Conservation (phyloP, 306 rosid species). For the Cajanus cajan region DNA sequence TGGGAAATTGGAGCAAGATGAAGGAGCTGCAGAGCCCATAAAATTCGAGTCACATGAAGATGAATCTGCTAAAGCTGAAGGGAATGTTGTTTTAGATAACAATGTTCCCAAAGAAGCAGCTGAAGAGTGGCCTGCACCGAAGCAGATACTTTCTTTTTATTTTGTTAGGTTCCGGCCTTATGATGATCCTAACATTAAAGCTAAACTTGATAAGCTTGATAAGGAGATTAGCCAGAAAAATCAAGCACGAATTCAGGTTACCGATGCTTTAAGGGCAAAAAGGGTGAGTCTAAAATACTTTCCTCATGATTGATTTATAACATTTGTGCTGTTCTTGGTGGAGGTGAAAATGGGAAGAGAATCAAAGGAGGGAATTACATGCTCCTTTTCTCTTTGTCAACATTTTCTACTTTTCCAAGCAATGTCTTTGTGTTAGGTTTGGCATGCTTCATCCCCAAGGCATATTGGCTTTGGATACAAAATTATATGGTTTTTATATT, state of each 20-base stretch:
- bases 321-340: background rate
- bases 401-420: background rate
- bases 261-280: constrained; percentile 62
- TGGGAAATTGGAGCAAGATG: constrained; percentile 53
- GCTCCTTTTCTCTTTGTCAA: background rate
- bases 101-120: constrained; percentile 57
- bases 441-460: background rate
- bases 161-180: constrained; percentile 58
- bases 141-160: constrained; percentile 63
- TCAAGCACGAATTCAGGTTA: constrained; percentile 60
- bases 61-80: constrained; percentile 56
- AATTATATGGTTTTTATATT: background rate
- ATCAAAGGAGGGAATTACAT: background rate
- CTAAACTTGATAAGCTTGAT: constrained; percentile 62
- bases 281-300: constrained; percentile 58
- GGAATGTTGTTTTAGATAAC: constrained; percentile 40
- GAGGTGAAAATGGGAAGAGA: background rate
- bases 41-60: constrained; percentile 65
- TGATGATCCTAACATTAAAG: constrained; percentile 73
- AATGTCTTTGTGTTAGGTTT: background rate
- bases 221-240: constrained; percentile 60
- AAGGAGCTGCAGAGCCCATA: constrained; percentile 43
- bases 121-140: constrained; percentile 90
- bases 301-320: background rate
- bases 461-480: background rate